phyloP scores from a whole-genome alignment of 2,329 filamentous ascomycete species.

The Sclerotinia sclerotiorum region DNA sequence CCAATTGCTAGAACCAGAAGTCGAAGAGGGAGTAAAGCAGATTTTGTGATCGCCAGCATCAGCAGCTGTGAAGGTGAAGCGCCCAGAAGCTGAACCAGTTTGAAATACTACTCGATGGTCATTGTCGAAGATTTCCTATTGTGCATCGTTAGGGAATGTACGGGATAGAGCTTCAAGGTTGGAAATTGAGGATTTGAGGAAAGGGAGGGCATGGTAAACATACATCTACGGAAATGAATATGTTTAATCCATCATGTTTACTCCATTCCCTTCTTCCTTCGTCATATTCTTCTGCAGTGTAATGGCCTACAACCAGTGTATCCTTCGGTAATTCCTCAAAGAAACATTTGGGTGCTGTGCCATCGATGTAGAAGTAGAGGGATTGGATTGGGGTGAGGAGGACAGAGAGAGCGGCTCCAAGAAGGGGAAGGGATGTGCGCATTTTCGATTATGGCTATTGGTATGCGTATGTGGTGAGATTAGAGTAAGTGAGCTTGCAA shows the following conservation, averaged over 20 bases:
- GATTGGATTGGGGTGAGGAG: slow-evolving; percentile 67
- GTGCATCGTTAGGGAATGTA: neutral
- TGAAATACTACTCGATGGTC: slow-evolving; percentile 94
- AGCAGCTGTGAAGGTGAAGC: slow-evolving; percentile 93
- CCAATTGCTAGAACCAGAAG: slow-evolving; percentile 69
- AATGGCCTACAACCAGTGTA: slow-evolving; percentile 92
- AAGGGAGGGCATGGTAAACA: slow-evolving; percentile 35
- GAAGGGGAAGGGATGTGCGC: slow-evolving; percentile 62
- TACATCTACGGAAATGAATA: slow-evolving; percentile 89
- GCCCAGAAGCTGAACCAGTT: slow-evolving; percentile 70
- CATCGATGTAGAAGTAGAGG: slow-evolving; percentile 95
- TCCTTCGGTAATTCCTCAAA: slow-evolving; percentile 98
- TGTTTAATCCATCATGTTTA: slow-evolving; percentile 71
- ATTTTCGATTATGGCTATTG: slow-evolving; percentile 43
- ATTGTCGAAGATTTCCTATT: slow-evolving; percentile 88
- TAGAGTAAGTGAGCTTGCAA: neutral
- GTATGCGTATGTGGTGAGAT: slow-evolving; percentile 5
- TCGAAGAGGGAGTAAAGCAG: slow-evolving; percentile 86
- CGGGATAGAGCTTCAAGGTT: slow-evolving; percentile 18
- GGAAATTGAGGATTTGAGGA: slow-evolving; percentile 17
- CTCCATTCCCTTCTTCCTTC: slow-evolving; percentile 66
- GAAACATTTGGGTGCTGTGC: slow-evolving; percentile 86
- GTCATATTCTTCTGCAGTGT: slow-evolving; percentile 82
- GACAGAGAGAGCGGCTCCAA: slow-evolving; percentile 56
- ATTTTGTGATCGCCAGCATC: slow-evolving; percentile 95